Percentiles rank a stretch among this genome's conserved stretches.
Evolutionary conservation across 2,329 filamentous ascomycete genomes (phyloP).

Genomic region (Penicillium expansum): DNA sequence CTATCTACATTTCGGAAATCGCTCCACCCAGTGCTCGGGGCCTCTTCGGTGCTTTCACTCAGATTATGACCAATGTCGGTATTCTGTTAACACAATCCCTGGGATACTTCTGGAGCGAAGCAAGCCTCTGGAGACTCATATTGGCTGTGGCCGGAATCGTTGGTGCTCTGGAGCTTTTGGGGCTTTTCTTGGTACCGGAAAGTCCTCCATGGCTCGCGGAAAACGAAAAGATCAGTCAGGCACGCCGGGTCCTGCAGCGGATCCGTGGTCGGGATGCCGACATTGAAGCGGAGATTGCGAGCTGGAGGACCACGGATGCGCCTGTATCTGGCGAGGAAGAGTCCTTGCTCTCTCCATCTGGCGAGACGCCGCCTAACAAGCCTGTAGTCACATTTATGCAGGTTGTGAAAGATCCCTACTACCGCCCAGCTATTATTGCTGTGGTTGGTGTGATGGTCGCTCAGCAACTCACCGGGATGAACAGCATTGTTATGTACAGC

Average conservation of each 20-base stretch:
- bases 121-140: slow-evolving; percentile 77
- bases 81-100: slow-evolving; percentile 80
- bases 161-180: slow-evolving; percentile 64
- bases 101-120: slow-evolving; percentile 83
- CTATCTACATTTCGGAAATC: slow-evolving; percentile 91
- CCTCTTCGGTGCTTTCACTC: slow-evolving; percentile 77
- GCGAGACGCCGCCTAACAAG: slow-evolving; percentile 64
- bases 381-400: slow-evolving; percentile 63
- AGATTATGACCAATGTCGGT: slow-evolving; percentile 89
- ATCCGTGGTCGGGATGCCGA: slow-evolving; percentile 69
- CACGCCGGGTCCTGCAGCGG: slow-evolving; percentile 66
- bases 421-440: slow-evolving; percentile 72
- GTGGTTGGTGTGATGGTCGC: slow-evolving; percentile 88
- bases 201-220: slow-evolving; percentile 83
- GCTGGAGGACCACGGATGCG: slow-evolving; percentile 49
- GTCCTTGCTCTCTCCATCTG: slow-evolving; percentile 58
- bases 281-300: slow-evolving; percentile 69
- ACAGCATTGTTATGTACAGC: slow-evolving; percentile 98
- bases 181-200: slow-evolving; percentile 76
- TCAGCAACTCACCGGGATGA: slow-evolving; percentile 91
- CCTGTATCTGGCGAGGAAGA: slow-evolving; percentile 61
- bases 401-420: slow-evolving; percentile 65
- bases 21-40: slow-evolving; percentile 72
- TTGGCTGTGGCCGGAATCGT: slow-evolving; percentile 70
- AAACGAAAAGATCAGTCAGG: slow-evolving; percentile 58